Evolutionary conservation across 1,284 basidiomycete species (phyloP).

Genomic region (Papiliotrema flavescens): DNA sequence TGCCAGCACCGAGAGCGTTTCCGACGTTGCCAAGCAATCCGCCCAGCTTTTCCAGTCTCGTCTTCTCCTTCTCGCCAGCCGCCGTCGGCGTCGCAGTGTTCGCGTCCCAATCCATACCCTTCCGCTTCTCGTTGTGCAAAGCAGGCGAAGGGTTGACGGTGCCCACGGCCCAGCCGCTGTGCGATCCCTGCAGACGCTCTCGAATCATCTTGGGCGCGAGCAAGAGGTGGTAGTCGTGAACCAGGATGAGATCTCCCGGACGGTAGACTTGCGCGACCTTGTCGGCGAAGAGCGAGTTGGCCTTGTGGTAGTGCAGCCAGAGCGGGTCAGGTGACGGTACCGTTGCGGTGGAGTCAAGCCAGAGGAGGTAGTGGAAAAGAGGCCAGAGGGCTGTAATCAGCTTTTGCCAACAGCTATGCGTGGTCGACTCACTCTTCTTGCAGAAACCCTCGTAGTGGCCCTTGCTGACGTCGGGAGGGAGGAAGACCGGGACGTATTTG

Average conservation of each 20-base stretch:
- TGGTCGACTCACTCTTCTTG: slow-evolving; percentile 73
- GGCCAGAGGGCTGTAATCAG: slow-evolving; percentile 78
- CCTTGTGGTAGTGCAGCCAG: slow-evolving; percentile 79
- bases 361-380: slow-evolving; percentile 95
- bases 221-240: slow-evolving; percentile 90
- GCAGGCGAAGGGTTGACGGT: slow-evolving; percentile 26
- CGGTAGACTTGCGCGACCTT: slow-evolving; percentile 70
- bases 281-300: slow-evolving; percentile 81
- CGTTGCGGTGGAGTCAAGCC: slow-evolving; percentile 72
- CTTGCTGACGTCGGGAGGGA: slow-evolving; percentile 83
- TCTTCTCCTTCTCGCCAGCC: slow-evolving; percentile 11
- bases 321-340: slow-evolving; percentile 62
- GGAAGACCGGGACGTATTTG: slow-evolving; percentile 84
- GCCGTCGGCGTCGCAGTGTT: slow-evolving; percentile 10
- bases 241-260: slow-evolving; percentile 86
- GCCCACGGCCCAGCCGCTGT: slow-evolving; percentile 19
- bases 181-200: slow-evolving; percentile 62
- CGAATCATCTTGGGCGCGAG: slow-evolving; percentile 84
- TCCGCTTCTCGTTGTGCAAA: slow-evolving; percentile 18
- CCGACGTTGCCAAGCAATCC: slow-evolving; percentile 31
- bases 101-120: slow-evolving; percentile 36
- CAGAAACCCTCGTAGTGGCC: slow-evolving; percentile 97
- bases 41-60: slow-evolving; percentile 15
- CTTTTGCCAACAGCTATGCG: slow-evolving; percentile 3
- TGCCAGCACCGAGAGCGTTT: slow-evolving; percentile 20